Evolutionary conservation across 306 rosid genomes (phyloP), one percentile per base, ranked within the genome.

Genomic region (Cucurbita ficifolia): DNA sequence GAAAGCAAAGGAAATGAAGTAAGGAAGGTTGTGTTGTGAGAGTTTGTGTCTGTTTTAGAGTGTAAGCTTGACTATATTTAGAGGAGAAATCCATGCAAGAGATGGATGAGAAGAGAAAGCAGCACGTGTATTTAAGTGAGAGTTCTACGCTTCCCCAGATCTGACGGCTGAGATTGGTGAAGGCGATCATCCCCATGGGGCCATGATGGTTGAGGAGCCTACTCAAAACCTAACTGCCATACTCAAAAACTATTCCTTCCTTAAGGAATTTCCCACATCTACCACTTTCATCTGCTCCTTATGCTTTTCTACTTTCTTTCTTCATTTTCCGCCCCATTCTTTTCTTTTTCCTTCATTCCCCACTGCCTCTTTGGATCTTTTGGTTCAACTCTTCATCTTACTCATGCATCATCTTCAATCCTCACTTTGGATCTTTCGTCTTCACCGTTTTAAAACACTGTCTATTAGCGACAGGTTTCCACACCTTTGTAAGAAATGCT

Each of bases 71-170:
- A 78, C 82, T 81, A 81, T 70, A 76, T 56, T 82, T 81, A 88
- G 94, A 86, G 84, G 90, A 81, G 90, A 86, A 86, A 86, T 81
- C 86, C 90, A 88, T 88, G 90, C 94, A 88, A 84, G 87, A 88
- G 84, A 83, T 81, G 81, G 58, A 76, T 71, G 40, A 63, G 45
- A 76, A 72, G 70, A 77, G 83, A 82, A 14, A 61, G 84, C 69
- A 85, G 88, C 97, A 92, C 96, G 96, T 92, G 97, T 86, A 89
- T 87, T 85, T 84, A 88, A 85, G 83, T 75, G 79, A 88, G 88
- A 80, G 84, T 86, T 73, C 83, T 86, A 85, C 86, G 87, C 84
- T 84, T 82, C 73, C 76, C 76, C 22, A 52, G 35, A 92, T 85
- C 90, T 75, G 77, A 90, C 76, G 96, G 96, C 51, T 0, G 5